Base-by-base conservation (phyloP, 2,329 filamentous ascomycete species). In the Fusarium haematococcum region DNA sequence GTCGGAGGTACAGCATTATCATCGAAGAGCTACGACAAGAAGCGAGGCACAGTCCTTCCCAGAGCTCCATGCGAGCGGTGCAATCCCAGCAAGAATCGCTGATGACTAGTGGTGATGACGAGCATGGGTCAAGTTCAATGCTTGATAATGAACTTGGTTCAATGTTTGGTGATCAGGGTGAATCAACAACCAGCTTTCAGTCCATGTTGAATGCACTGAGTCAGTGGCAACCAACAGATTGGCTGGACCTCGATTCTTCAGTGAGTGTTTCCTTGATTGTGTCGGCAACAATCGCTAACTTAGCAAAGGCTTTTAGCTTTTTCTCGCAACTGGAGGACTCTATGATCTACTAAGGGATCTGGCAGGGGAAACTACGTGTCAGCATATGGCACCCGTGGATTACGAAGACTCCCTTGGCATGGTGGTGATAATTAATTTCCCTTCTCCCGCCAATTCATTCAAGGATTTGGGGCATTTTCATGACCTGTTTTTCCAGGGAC, bases 1-100 rank as follows among this genome's bases (percentile, higher is more conserved):
- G 82, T 35, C 81, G 86, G 30, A 79, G 87, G 6, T 90, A 90
- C 70, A 85, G 84, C 52, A 81, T 89, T 9, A 87, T 90, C 1
- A 81, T 90, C 0, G 86, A 89, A 58, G 87, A 89, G 69, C 77
- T 90, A 11, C 80, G 85, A n/a, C 54, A 63, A 13, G 16, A 79
- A 10, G 68, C 68, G 41, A 64, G 59, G 52, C 68, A 65, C 43
- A 58, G 43, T 27, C 43, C 43, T 48, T 48, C 60, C 6, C 43
- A 48, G 23, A n/a, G 10, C 23, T 14, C 58, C 10, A 33, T 20
- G 27, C 43, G 54, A 20, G 65, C 25, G 1, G 27, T 33, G 1
- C 58, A 48, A 18, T 7, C n/a, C 43, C 59, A 63, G 23, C 43
- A 63, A 16, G 60, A 52, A 23, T 18, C 59, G 1, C n/a, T 62